These are phyloP conservation scores for Papiliotrema flavescens DNA, from an alignment of 1,284 basidiomycete species.

Conservation along the genomic window DNA sequence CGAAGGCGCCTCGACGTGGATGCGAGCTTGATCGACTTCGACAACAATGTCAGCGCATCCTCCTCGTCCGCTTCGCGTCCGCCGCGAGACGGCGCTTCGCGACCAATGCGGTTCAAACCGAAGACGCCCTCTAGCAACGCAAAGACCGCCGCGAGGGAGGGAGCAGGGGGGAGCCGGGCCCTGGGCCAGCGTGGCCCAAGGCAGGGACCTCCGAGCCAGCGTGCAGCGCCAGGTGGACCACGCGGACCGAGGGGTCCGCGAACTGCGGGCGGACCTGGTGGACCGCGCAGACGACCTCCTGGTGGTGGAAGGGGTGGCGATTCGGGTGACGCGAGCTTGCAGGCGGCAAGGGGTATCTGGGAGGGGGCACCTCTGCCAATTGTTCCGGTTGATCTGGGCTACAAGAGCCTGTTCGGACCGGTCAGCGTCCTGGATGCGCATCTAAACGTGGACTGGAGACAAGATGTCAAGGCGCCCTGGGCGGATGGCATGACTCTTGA, in stretches of 20 bases:
- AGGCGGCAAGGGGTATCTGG: not conserved
- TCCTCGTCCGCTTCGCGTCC: no score
- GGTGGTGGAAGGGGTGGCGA: not conserved
- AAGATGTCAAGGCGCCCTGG: not conserved
- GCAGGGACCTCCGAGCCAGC: not conserved
- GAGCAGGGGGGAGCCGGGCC: not conserved
- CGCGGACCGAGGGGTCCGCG: not conserved
- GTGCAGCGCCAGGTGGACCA: not conserved
- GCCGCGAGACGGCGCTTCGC: no score
- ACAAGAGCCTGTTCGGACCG: constrained; percentile 10
- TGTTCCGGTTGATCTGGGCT: not conserved
- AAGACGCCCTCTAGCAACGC: no score
- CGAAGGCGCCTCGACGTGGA: not conserved
- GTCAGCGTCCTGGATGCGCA: constrained; percentile 4
- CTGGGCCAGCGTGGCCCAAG: not conserved
- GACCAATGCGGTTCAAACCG: no score
- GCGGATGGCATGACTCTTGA: constrained; percentile 4
- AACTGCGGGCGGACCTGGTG: not conserved
- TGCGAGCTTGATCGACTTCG: not conserved
- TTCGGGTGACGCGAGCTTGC: not conserved
- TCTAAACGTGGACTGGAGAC: not conserved
- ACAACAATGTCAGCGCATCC: not conserved
- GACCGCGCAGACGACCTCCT: not conserved
- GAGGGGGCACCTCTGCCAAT: not conserved
- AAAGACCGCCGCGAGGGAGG: no score